Conservation (phyloP, 345 rosid species). For the Corchorus capsularis region DNA sequence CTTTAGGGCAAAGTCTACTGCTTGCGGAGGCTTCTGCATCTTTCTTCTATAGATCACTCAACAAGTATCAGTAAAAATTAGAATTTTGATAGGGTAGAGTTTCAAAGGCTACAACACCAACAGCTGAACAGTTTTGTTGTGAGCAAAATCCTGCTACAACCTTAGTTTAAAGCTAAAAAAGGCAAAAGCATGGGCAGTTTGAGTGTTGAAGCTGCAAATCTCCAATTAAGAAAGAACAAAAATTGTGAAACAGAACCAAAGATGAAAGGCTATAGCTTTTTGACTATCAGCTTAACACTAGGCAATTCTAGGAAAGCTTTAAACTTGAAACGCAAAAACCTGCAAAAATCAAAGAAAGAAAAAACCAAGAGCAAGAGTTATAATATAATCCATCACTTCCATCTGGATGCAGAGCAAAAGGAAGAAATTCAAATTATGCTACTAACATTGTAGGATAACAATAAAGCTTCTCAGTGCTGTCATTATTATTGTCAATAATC, state of each 20-base stretch:
- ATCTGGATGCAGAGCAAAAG: constrained; percentile 13
- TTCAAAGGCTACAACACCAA: background rate
- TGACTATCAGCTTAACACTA: background rate
- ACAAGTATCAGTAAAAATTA: constrained; percentile 17
- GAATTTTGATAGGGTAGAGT: constrained; percentile 12
- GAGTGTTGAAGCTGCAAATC: constrained; percentile 17
- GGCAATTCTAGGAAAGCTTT: constrained; percentile 20
- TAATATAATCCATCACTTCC: background rate
- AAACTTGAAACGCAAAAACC: constrained; percentile 25
- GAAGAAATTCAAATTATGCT: constrained; percentile 24
- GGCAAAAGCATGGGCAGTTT: constrained; percentile 1
- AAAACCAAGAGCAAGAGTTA: constrained; percentile 15
- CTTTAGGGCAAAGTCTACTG: constrained; percentile 74
- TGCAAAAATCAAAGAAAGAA: constrained; percentile 36
- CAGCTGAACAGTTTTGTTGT: background rate
- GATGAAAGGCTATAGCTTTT: background rate
- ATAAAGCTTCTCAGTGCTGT: background rate
- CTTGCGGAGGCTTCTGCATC: constrained; percentile 83
- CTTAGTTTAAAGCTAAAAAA: background rate
- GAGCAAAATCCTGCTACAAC: constrained; percentile 12
- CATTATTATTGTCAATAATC: constrained; percentile 4
- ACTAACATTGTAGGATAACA: background rate
- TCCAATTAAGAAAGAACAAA: background rate
- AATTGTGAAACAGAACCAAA: constrained; percentile 4
- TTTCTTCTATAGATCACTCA: constrained; percentile 24